Evolutionary conservation across 257 asterid species (phyloP).

Genomic region (Solanum rostratum): DNA sequence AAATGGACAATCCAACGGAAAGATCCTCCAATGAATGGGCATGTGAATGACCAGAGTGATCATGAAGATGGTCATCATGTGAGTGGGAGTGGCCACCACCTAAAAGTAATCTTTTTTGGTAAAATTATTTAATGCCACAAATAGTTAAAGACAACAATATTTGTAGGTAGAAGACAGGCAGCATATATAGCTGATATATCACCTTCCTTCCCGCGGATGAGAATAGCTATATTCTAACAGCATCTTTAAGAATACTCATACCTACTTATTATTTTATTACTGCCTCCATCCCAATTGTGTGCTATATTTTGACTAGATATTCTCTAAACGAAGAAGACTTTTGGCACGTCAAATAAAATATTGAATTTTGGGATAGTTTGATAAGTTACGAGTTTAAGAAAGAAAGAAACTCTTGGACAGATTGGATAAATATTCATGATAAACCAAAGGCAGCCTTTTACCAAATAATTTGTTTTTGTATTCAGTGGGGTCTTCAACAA

Average conservation of each 20-base stretch:
- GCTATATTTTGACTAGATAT: neutral
- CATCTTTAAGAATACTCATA: neutral
- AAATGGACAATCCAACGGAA: constrained; percentile 73
- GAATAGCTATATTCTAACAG: neutral
- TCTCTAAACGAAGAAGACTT: neutral
- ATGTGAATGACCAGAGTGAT: constrained; percentile 54
- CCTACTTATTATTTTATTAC: neutral
- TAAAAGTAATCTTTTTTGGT: constrained; percentile 13
- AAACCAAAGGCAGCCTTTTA: neutral
- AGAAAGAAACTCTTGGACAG: neutral
- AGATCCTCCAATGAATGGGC: constrained; percentile 87
- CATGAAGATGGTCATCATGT: constrained; percentile 54
- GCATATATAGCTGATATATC: neutral
- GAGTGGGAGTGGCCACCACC: constrained; percentile 86
- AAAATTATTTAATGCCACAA: neutral
- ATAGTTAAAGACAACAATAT: neutral
- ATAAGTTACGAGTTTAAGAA: neutral
- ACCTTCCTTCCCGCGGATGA: neutral
- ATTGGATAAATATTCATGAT: neutral
- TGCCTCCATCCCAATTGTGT: neutral
- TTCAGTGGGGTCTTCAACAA: neutral
- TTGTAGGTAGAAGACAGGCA: neutral
- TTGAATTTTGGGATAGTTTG: neutral
- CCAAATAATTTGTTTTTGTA: neutral
- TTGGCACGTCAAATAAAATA: neutral